Evolutionary conservation across 2,329 filamentous ascomycete genomes (phyloP).

Genomic region (Trichoderma brevicompactum): DNA sequence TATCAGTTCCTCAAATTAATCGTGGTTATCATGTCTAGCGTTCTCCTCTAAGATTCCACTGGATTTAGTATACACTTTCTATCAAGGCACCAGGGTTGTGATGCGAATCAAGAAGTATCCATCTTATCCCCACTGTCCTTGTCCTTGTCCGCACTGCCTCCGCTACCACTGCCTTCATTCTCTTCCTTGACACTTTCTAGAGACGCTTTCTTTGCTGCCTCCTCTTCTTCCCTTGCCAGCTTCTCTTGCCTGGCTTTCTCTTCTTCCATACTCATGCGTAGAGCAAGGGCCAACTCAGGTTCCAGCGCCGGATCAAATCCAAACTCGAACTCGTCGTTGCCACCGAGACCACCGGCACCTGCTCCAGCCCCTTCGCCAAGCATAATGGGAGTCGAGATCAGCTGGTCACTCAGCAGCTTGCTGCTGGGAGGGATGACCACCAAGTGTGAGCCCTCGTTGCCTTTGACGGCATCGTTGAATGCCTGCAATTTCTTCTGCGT

Average conservation of each 20-base stretch:
- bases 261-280: slow-evolving; percentile 98
- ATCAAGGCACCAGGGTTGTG: slow-evolving; percentile 38
- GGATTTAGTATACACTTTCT: slow-evolving; percentile 42
- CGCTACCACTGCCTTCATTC: slow-evolving; percentile 60
- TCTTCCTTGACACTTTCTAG: slow-evolving; percentile 85
- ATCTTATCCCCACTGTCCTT: slow-evolving; percentile 72
- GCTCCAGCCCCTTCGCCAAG: slow-evolving; percentile 74
- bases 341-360: slow-evolving; percentile 61
- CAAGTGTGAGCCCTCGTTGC: slow-evolving; percentile 86
- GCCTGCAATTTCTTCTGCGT: slow-evolving; percentile 89
- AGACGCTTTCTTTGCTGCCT: slow-evolving; percentile 71
- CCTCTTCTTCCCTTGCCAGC: slow-evolving; percentile 75
- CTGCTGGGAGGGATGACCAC: slow-evolving; percentile 89
- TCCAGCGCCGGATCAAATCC: slow-evolving; percentile 90
- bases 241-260: slow-evolving; percentile 94
- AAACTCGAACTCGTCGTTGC: slow-evolving; percentile 69
- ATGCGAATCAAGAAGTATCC: slow-evolving; percentile 71
- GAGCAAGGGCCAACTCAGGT: slow-evolving; percentile 88
- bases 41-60: slow-evolving; percentile 20
- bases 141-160: slow-evolving; percentile 49
- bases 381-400: slow-evolving; percentile 87
- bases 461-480: slow-evolving; percentile 93
- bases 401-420: slow-evolving; percentile 88
- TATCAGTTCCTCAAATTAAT: slow-evolving; percentile 24
- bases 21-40: slow-evolving; percentile 21